phyloP scores from a whole-genome alignment of 192 early-diverging fungal genomes.

The Coemansia brasiliensis region DNA sequence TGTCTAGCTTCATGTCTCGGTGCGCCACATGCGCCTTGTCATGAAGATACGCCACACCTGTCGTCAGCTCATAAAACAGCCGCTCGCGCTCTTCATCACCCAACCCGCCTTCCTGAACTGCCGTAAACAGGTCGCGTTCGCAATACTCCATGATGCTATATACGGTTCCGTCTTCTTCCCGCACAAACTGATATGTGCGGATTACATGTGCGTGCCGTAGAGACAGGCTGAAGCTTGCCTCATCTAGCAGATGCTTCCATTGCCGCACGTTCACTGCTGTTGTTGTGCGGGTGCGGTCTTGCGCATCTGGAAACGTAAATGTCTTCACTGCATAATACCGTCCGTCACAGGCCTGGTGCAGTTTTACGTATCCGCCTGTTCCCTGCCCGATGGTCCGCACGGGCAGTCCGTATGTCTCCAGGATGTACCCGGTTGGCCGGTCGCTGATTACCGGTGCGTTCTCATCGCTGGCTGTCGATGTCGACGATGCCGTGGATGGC shows the following conservation, averaged over 20 bases:
- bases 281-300: constrained; percentile 36
- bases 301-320: constrained; percentile 43
- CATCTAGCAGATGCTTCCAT: constrained; percentile 53
- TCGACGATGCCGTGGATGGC: constrained; percentile 46
- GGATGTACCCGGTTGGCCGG: constrained; percentile 49
- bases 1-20: constrained; percentile 84
- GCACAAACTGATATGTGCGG: constrained; percentile 72
- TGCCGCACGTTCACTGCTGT: constrained; percentile 46
- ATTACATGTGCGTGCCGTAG: constrained; percentile 78
- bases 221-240: constrained; percentile 55
- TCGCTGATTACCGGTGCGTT: constrained; percentile 53
- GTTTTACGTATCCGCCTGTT: constrained; percentile 54
- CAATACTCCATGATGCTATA: constrained; percentile 91
- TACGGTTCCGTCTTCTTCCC: constrained; percentile 61
- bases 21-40: constrained; percentile 75
- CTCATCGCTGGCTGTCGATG: constrained; percentile 48
- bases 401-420: constrained; percentile 48
- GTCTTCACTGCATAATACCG: constrained; percentile 55
- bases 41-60: constrained; percentile 77
- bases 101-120: constrained; percentile 76
- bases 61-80: constrained; percentile 76
- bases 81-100: constrained; percentile 74
- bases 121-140: constrained; percentile 80
- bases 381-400: constrained; percentile 54
- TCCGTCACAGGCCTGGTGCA: constrained; percentile 54